Evolutionary conservation across 805 yeast species (phyloP).

Genomic region (Saccharomycopsis olivae): DNA sequence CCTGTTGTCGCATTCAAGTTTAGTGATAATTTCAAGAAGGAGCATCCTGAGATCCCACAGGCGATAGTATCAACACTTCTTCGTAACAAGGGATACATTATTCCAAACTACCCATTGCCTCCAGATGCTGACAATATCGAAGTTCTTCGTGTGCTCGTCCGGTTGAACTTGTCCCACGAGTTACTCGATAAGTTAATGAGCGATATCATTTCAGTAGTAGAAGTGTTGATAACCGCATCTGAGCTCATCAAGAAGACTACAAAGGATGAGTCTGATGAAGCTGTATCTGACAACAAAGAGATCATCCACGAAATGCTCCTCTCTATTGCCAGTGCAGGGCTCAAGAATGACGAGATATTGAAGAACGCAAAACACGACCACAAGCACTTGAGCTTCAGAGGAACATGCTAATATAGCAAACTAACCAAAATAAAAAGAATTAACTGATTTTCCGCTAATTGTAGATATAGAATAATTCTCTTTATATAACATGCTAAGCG

Average conservation of each 20-base stretch:
- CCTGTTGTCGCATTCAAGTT: slow-evolving; percentile 87
- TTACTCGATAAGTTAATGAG: slow-evolving; percentile 53
- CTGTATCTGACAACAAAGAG: slow-evolving; percentile 23
- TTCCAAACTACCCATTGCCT: slow-evolving; percentile 84
- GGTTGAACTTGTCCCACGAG: slow-evolving; percentile 53
- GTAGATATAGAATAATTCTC: too few relatives aligned
- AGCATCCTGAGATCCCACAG: slow-evolving; percentile 79
- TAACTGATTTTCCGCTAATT: too few relatives aligned
- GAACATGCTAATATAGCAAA: slow-evolving; percentile 2
- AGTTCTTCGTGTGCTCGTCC: slow-evolving; percentile 76
- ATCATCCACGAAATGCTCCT: slow-evolving; percentile 37
- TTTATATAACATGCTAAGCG: too few relatives aligned
- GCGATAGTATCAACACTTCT: slow-evolving; percentile 58
- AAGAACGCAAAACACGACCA: not conserved
- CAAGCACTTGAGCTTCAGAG: not conserved
- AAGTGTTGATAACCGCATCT: slow-evolving; percentile 40
- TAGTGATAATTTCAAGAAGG: slow-evolving; percentile 41
- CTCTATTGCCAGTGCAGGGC: slow-evolving; percentile 48
- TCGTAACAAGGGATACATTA: slow-evolving; percentile 74
- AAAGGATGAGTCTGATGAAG: slow-evolving; percentile 18
- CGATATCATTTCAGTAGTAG: slow-evolving; percentile 44
- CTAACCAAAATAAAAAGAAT: too few relatives aligned
- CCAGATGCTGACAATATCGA: slow-evolving; percentile 45
- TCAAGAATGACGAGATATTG: slow-evolving; percentile 25
- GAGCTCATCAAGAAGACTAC: slow-evolving; percentile 22